A percentile compares a stretch with the other conserved stretches of the same genome.
Conservation (phyloP, 495 filamentous ascomycete species). For the Xanthoparmelia taractica region DNA sequence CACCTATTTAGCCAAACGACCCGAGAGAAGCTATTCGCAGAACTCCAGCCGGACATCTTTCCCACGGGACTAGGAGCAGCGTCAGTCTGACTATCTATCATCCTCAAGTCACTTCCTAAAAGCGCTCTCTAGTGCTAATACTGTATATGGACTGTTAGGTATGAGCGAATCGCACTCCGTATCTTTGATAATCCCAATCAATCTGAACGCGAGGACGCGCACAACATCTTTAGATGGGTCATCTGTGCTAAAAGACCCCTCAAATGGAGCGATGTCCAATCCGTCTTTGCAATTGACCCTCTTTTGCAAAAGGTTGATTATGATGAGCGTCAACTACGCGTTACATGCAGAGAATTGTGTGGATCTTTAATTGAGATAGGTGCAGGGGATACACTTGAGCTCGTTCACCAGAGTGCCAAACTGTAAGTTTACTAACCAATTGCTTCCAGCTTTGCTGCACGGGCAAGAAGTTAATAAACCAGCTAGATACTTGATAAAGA, state of each 20-base stretch:
- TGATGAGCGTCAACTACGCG: neutral
- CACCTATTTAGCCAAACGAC: neutral
- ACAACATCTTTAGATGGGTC: slow-evolving; percentile 5
- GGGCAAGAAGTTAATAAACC: neutral
- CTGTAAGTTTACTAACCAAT: neutral
- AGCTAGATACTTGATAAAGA: neutral
- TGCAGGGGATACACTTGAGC: neutral
- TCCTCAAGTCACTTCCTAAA: no score
- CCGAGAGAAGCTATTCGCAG: neutral
- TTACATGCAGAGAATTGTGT: neutral
- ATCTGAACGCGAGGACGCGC: neutral
- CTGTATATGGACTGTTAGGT: neutral
- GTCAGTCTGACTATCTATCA: neutral
- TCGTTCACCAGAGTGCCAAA: neutral
- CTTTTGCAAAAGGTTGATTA: neutral
- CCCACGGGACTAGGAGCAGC: neutral
- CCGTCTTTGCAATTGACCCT: slow-evolving; percentile 1
- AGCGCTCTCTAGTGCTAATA: neutral
- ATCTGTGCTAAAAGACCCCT: slow-evolving; percentile 9
- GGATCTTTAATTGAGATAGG: neutral
- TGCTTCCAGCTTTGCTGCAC: neutral
- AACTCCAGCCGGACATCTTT: neutral
- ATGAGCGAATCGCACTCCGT: neutral
- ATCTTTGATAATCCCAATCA: neutral
- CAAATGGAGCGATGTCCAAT: slow-evolving; percentile 9